Conservation (phyloP, 345 rosid species). For the Anacardium occidentale region DNA sequence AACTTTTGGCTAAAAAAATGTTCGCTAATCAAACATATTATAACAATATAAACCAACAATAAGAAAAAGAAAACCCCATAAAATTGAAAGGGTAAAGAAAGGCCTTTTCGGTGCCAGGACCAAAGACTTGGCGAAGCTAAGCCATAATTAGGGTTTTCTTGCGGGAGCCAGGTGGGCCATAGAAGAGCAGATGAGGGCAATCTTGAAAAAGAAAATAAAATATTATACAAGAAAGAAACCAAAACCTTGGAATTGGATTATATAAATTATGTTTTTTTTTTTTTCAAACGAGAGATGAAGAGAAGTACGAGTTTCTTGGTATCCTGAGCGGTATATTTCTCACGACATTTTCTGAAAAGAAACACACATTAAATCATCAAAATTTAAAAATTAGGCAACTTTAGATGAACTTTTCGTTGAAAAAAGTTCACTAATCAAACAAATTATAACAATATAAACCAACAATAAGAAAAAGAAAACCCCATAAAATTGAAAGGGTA, state of each 20-base stretch:
- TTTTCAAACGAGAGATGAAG: background rate
- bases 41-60: background rate
- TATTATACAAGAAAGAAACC: background rate
- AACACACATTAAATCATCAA: background rate
- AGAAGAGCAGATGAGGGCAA: constrained; percentile 95
- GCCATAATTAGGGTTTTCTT: constrained; percentile 99
- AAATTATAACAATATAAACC: background rate
- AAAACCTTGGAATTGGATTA: background rate
- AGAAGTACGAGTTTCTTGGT: background rate
- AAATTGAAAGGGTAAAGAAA: background rate
- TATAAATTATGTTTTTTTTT: background rate
- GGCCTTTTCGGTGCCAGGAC: constrained; percentile 88
- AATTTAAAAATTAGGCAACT: background rate
- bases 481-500: background rate
- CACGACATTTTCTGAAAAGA: background rate
- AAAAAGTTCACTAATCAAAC: background rate
- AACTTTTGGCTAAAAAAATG: background rate
- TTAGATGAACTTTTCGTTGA: background rate
- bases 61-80: background rate
- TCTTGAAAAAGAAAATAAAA: constrained; percentile 26
- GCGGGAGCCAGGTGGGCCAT: constrained; percentile 96
- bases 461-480: background rate
- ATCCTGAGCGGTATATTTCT: too few species aligned
- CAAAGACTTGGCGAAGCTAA: constrained; percentile 76
- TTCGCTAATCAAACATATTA: background rate